Evolutionary conservation across 176 grass and related monocot species (phyloP), one percentile per base, ranked within the genome.

Genomic region (Zoysia pacifica): DNA sequence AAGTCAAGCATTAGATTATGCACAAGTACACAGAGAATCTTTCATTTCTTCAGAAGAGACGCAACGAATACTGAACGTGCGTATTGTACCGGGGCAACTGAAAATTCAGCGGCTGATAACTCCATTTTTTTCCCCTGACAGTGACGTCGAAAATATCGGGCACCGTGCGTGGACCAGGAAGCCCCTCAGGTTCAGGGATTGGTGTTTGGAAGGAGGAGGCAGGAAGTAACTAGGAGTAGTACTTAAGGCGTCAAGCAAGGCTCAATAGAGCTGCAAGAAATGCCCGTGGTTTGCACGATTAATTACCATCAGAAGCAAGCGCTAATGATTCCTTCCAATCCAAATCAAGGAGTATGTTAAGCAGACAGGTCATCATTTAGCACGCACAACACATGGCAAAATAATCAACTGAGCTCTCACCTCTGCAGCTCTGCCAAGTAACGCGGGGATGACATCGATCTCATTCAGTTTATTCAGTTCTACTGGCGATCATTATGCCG

Each of bases 201-300:
- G 20, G 71, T 62, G 74, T 70, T 62, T 69, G 70, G 79, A 87
- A 87, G 79, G 79, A 87, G 78, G 85, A 53, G 65, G 79, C 79
- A 82, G 79, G 38, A 82, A 82, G 85, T 79, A 82, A 81, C 83
- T 62, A 35, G 28, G 28, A 28, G 28, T 0, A 28, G 28, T 28
- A 28, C 28, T 28, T 28, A 28, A 28, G 42, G 62, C 38, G 47
- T 54, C 19, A 82, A 87, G 79, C 78, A 87, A 70, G 36, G 63
- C 37, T 51, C 10, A 38, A 67, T 18, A 53, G 47, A 19, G 82
- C 43, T 62, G 67, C 75, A 69, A 45, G 78, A 15, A 50, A 74
- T n/a, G 48, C 18, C 69, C 58, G 19, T 61, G 70, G 54, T 45
- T 73, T 46, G 51, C 53, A 76, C 76, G 64, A 36, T 80, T 76